Conservation (phyloP, 2,329 filamentous ascomycete genomes). For the Fusarium bulbicola region DNA sequence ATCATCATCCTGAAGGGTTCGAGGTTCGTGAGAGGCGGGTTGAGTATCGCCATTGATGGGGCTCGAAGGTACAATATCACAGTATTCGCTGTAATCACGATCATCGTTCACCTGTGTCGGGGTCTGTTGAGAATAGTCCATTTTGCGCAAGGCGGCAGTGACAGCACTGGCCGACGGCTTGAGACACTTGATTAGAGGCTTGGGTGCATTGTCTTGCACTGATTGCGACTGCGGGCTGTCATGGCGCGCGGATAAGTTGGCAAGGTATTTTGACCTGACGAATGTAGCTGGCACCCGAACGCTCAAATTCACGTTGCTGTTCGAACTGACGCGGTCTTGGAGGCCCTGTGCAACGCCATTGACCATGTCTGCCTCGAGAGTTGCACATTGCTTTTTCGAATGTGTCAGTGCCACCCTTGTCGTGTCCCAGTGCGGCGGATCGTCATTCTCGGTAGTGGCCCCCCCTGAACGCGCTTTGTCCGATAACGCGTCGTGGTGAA, state of each 20-base stretch:
- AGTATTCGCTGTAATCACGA: conserved; percentile 63
- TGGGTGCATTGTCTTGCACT: conserved; percentile 35
- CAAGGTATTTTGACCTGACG: background rate
- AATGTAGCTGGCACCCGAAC: background rate
- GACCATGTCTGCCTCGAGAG: conserved; percentile 15
- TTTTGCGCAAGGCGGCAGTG: conserved; percentile 44
- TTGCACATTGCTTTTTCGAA: conserved; percentile 40
- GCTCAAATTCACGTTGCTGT: background rate
- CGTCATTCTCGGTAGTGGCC: conserved; percentile 33
- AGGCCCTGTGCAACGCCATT: conserved; percentile 16
- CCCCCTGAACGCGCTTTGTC: conserved; percentile 18
- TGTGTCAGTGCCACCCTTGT: conserved; percentile 42
- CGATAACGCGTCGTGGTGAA: conserved; percentile 29
- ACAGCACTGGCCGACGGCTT: conserved; percentile 30
- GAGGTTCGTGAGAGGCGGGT: conserved; percentile 44
- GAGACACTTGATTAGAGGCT: conserved; percentile 24
- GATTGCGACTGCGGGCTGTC: conserved; percentile 25
- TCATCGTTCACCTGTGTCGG: conserved; percentile 66
- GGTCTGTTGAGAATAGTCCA: conserved; percentile 61
- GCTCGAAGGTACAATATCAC: conserved; percentile 43
- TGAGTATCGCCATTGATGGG: conserved; percentile 41
- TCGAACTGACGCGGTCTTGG: conserved; percentile 24
- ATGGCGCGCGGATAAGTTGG: conserved; percentile 31
- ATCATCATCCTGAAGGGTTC: conserved; percentile 57
- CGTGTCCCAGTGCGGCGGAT: conserved; percentile 39